These are phyloP conservation scores for Arxiozyma slooffiae DNA, from an alignment of 1,139 yeast genomes.

Conservation along the genomic window DNA sequence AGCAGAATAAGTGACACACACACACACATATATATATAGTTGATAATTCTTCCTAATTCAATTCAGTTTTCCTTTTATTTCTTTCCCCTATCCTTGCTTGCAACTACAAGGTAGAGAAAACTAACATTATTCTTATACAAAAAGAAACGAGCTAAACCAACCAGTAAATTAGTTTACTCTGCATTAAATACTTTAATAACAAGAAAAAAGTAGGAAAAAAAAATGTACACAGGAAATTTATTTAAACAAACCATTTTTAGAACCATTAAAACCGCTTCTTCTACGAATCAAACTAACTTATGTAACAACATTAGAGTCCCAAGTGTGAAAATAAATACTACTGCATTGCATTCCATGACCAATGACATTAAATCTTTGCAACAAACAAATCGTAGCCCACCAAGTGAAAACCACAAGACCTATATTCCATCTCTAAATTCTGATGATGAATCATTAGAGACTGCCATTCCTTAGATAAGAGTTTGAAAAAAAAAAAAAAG, in stretches of 20 bases:
- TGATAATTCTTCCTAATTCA: too few relatives aligned
- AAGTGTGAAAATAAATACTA: slow-evolving; percentile 1
- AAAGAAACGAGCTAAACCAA: too few relatives aligned
- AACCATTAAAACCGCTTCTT: neutral
- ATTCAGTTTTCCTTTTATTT: too few relatives aligned
- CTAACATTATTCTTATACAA: too few relatives aligned
- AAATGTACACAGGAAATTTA: neutral
- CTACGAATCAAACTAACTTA: neutral
- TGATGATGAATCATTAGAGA: slow-evolving; percentile 16
- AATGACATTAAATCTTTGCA: neutral
- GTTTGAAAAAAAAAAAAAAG: slow-evolving; percentile 5
- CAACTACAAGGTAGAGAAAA: too few relatives aligned
- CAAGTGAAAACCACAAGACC: neutral
- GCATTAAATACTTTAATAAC: neutral
- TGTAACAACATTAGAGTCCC: neutral
- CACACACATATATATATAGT: too few relatives aligned
- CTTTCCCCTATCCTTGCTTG: too few relatives aligned
- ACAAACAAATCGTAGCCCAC: neutral
- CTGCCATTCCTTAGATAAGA: slow-evolving; percentile 14
- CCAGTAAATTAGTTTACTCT: too few relatives aligned
- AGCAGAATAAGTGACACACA: too few relatives aligned
- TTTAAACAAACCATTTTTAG: neutral
- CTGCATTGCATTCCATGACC: neutral
- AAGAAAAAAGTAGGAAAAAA: too few relatives aligned
- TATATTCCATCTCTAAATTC: slow-evolving; percentile 12